A percentile compares a stretch with the other conserved stretches of the same genome.
Conservation (phyloP, 2,329 filamentous ascomycete genomes). For the Polychaeton citri region DNA sequence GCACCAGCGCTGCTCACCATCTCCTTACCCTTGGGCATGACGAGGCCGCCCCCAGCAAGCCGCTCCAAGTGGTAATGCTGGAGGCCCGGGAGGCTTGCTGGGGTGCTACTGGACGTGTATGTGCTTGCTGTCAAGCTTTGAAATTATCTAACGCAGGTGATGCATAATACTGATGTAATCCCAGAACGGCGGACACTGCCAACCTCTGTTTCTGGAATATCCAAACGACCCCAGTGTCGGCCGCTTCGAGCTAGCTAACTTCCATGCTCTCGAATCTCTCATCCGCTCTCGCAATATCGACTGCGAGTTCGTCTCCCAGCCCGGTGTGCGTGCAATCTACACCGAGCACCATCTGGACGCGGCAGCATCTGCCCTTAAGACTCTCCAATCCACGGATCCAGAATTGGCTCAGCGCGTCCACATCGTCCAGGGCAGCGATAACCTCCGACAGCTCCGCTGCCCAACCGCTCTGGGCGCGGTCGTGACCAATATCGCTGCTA, state of each 20-base stretch:
- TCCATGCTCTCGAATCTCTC: constrained; percentile 44
- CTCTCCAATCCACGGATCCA: constrained; percentile 39
- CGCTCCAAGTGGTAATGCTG: constrained; percentile 52
- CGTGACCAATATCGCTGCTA: constrained; percentile 50
- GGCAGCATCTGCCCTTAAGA: constrained; percentile 37
- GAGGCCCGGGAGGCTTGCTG: constrained; percentile 70
- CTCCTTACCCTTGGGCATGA: constrained; percentile 9
- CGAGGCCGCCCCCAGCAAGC: constrained; percentile 28
- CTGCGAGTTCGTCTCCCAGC: constrained; percentile 55
- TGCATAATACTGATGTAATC: background rate
- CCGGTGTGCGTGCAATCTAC: constrained; percentile 53
- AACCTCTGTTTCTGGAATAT: constrained; percentile 53
- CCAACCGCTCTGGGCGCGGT: constrained; percentile 49
- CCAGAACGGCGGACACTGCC: constrained; percentile 51
- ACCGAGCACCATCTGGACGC: constrained; percentile 40
- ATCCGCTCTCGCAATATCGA: constrained; percentile 44
- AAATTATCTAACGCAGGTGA: background rate
- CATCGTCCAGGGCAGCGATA: constrained; percentile 26
- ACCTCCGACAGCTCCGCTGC: constrained; percentile 39
- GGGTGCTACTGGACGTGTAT: constrained; percentile 69
- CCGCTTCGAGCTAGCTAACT: constrained; percentile 60
- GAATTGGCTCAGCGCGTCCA: constrained; percentile 38
- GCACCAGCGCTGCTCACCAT: constrained; percentile 55
- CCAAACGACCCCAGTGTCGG: constrained; percentile 42
- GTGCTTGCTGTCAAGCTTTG: constrained; percentile 19